A percentile compares a stretch with the other conserved stretches of the same genome.
Conservation (phyloP, 1,284 basidiomycete species). For the Tremellales sp. region DNA sequence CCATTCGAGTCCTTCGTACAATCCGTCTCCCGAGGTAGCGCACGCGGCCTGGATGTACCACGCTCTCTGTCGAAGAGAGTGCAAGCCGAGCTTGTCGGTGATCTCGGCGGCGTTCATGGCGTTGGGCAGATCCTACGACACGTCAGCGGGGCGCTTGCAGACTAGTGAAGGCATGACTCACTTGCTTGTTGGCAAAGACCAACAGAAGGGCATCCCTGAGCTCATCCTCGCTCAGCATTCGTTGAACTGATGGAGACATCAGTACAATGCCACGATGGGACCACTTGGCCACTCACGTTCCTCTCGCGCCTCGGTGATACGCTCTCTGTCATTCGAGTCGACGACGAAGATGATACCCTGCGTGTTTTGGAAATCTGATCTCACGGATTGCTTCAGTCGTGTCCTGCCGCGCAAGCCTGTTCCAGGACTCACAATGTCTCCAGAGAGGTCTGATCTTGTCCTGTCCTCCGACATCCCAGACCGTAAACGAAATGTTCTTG, state of each 20-base stretch:
- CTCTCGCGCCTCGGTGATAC: constrained; percentile 98
- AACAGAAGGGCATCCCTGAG: constrained; percentile 96
- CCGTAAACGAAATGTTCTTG: constrained; percentile 88
- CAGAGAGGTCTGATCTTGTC: constrained; percentile 87
- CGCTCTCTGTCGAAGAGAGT: constrained; percentile 91
- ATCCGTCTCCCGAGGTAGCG: constrained; percentile 96
- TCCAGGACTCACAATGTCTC: constrained; percentile 86
- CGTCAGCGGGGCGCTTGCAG: neutral
- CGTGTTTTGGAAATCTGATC: constrained; percentile 98
- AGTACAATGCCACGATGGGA: neutral
- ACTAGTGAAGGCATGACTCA: constrained; percentile 14
- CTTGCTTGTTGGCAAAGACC: constrained; percentile 98
- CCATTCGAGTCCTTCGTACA: constrained; percentile 99
- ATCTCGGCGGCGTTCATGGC: constrained; percentile 99
- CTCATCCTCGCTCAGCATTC: constrained; percentile 99
- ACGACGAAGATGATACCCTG: constrained; percentile 99
- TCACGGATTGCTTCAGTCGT: neutral
- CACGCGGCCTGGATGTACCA: constrained; percentile 99
- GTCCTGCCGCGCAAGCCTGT: neutral
- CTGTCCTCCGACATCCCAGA: constrained; percentile 86
- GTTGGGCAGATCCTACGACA: constrained; percentile 79
- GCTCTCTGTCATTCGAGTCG: constrained; percentile 99
- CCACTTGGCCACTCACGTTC: constrained; percentile 56
- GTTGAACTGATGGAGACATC: constrained; percentile 59
- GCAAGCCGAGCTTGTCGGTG: constrained; percentile 98